These are phyloP conservation scores for Blastobotrys raffinosifermentans DNA, from an alignment of 1,139 yeast species.

Conservation along the genomic window DNA sequence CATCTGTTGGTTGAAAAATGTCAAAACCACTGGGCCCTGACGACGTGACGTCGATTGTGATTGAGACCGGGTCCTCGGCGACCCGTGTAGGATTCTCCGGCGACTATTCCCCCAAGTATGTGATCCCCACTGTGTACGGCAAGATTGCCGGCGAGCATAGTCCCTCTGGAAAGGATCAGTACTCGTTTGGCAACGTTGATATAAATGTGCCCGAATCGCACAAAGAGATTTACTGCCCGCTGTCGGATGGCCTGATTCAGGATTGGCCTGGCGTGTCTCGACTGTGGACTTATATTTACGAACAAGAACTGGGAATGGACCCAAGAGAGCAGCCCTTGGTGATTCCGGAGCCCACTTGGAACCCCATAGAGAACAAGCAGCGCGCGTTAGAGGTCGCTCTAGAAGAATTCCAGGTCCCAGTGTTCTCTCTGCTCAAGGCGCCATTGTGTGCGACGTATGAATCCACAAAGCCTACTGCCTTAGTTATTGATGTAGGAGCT, in stretches of 20 bases:
- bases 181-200: conserved; percentile 32
- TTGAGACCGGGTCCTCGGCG: conserved; percentile 82
- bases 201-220: conserved; percentile 31
- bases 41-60: conserved; percentile 73
- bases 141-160: conserved; percentile 17
- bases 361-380: conserved; percentile 60
- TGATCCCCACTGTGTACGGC: conserved; percentile 56
- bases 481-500: conserved; percentile 33
- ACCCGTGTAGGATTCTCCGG: conserved; percentile 94
- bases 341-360: conserved; percentile 84
- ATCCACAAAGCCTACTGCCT: conserved; percentile 34
- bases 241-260: conserved; percentile 37
- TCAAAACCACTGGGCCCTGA: conserved; percentile 21
- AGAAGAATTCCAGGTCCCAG: conserved; percentile 76
- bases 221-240: conserved; percentile 36
- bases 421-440: conserved; percentile 72
- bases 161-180: conserved; percentile 14
- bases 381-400: conserved; percentile 69
- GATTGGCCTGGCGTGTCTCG: conserved; percentile 43
- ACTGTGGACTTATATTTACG: conserved; percentile 35
- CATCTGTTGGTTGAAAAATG: no score
- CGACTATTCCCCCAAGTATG: conserved; percentile 75
- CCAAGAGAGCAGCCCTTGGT: conserved; percentile 69
- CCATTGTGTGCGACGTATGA: conserved; percentile 77
- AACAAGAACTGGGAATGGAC: conserved; percentile 44